Evolutionary conservation across 1,139 yeast genomes (phyloP), one percentile per base, ranked within the genome.

Genomic region (Lipomyces yarrowii): DNA sequence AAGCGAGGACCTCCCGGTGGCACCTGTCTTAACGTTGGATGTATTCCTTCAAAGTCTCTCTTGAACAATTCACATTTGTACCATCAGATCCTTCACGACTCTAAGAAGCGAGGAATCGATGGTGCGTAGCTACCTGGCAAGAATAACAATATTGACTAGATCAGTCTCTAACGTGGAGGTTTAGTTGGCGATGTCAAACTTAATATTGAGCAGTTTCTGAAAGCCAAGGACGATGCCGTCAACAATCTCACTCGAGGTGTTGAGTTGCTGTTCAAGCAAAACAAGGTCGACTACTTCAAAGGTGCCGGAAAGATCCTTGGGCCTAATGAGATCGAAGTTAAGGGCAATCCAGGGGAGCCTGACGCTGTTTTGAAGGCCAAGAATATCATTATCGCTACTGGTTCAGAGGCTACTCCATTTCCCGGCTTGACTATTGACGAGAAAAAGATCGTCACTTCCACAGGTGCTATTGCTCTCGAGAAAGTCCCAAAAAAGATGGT

Each of bases 361-460:
- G 86, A 85, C 69, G 82, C 86, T 60, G 77, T 79, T 39, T 80
- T 94, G 69, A 86, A 86, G 74, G 96, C 97, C 70, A 90, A 91
- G 77, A 88, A 94, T 82, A 83, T 93, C 78, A 90, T 96, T 77
- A 87, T 96, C 78, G 99, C 99, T 73, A 96, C 99, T 59, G 99
- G 99, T 70, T 93, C 98, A 56, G 99, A 96, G 81, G 93, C 94
- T 70, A 90, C 98, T 60, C 98, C 99, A 64, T 96, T 96, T 94
- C 99, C 99, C 74, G 99, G 99, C 69, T 91, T 96, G 75, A 89
- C 88, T 75, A 86, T 96, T 72, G 99, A 96, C 77, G 99, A 96
- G 83, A 96, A 94, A 84, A 88, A 96, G 83, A 96, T 96, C 73
- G 98, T 96, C 69, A 85, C 97, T 52, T 91, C 98, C 39, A 96